Evolutionary conservation across 768 basidiomycete species (phyloP).

Genomic region (Suillus lakei): DNA sequence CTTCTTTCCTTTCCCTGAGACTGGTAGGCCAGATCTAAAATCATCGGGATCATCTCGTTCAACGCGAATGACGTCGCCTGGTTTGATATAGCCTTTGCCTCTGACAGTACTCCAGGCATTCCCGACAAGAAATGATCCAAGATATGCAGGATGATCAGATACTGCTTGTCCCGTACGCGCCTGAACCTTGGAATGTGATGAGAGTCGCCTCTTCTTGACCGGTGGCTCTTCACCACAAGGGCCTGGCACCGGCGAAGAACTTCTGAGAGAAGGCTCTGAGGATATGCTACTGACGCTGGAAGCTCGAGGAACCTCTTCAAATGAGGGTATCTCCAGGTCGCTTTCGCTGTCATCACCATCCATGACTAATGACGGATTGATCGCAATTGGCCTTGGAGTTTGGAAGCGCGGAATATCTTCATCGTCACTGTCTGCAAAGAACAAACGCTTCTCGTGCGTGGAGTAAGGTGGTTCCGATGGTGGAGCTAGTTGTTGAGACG

Average conservation of each 20-base stretch:
- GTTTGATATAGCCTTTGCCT: slow-evolving; percentile 70
- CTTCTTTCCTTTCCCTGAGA: slow-evolving; percentile 40
- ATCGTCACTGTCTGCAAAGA: slow-evolving; percentile 50
- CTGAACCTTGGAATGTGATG: slow-evolving; percentile 23
- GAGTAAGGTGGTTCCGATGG: slow-evolving; percentile 15
- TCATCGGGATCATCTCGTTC: slow-evolving; percentile 57
- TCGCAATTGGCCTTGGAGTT: slow-evolving; percentile 4
- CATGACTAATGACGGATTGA: slow-evolving; percentile 41
- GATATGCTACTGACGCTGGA: slow-evolving; percentile 47
- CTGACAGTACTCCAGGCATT: slow-evolving; percentile 83
- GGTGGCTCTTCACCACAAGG: slow-evolving; percentile 26
- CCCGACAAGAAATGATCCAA: slow-evolving; percentile 70
- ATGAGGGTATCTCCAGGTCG: slow-evolving; percentile 40
- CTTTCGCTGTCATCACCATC: slow-evolving; percentile 38
- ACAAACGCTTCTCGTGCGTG: slow-evolving; percentile 39
- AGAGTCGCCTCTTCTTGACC: slow-evolving; percentile 58
- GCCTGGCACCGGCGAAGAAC: slow-evolving; percentile 32
- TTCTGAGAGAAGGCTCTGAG: slow-evolving; percentile 30
- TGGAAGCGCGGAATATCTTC: slow-evolving; percentile 36
- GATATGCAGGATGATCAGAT: slow-evolving; percentile 39
- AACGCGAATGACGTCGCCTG: slow-evolving; percentile 62
- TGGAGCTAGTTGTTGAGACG: slow-evolving; percentile 7
- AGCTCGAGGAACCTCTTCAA: slow-evolving; percentile 40
- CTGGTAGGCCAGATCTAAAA: slow-evolving; percentile 23
- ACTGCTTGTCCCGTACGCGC: neutral